Conservation (phyloP, 345 rosid genomes). For the Aquilaria malaccensis region DNA sequence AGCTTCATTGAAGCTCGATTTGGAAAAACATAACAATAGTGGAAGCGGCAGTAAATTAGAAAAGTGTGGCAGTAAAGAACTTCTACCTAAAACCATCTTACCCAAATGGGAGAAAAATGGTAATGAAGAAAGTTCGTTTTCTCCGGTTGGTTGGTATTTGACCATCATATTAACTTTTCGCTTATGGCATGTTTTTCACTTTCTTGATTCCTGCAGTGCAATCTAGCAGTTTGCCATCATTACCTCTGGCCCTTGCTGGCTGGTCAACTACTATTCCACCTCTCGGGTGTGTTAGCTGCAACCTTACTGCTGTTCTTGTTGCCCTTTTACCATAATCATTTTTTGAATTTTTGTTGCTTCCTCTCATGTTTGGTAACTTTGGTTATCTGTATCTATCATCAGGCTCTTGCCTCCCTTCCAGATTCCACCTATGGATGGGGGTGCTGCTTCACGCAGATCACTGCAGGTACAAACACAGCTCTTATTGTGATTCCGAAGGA, state of each 20-base stretch:
- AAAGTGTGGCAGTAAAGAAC: constrained; percentile 20
- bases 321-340: constrained; percentile 8
- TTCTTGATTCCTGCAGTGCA: constrained; percentile 26
- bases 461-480: constrained; percentile 26
- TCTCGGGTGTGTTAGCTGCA: constrained; percentile 29
- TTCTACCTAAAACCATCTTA: constrained; percentile 14
- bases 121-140: constrained; percentile 13
- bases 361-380: neutral
- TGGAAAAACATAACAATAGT: constrained; percentile 25
- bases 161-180: no score
- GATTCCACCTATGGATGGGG: constrained; percentile 27
- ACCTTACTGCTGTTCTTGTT: constrained; percentile 6
- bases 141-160: no score
- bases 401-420: constrained; percentile 32
- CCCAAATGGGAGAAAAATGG: constrained; percentile 26
- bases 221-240: constrained; percentile 24
- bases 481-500: neutral
- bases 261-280: constrained; percentile 31
- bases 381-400: constrained; percentile 5
- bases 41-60: constrained; percentile 20
- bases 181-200: constrained; percentile 4
- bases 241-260: constrained; percentile 26
- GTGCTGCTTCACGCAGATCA: constrained; percentile 17
- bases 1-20: constrained; percentile 28
- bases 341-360: neutral